Conservation (phyloP, 495 filamentous ascomycete species). For the Annulohypoxylon moriforme region DNA sequence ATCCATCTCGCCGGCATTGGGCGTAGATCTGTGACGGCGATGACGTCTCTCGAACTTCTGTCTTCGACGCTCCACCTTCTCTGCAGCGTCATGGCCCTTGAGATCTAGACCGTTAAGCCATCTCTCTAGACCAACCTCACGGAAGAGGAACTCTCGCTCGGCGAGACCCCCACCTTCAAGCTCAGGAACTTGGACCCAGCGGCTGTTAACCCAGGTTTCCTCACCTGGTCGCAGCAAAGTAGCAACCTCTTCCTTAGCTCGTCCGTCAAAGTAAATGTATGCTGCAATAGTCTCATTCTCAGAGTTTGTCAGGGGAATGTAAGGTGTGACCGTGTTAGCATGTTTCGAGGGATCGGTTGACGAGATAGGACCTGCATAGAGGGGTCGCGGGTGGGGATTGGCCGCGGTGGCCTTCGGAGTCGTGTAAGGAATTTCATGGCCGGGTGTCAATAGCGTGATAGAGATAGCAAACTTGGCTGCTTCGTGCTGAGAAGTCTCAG, state of each 20-base stretch:
- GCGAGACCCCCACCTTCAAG: slow-evolving; percentile 93
- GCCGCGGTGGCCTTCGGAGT: slow-evolving; percentile 77
- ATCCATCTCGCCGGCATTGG: slow-evolving; percentile 62
- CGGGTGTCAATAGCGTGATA: slow-evolving; percentile 92
- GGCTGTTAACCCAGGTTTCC: slow-evolving; percentile 98
- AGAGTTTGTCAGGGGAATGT: slow-evolving; percentile 86
- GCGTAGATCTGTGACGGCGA: slow-evolving; percentile 68
- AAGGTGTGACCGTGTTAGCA: slow-evolving; percentile 77
- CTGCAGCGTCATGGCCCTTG: slow-evolving; percentile 84
- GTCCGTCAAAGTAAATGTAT: slow-evolving; percentile 98
- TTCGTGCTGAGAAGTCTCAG: slow-evolving; percentile 78
- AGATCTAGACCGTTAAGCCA: slow-evolving; percentile 96
- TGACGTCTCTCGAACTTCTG: slow-evolving; percentile 90
- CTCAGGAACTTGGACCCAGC: slow-evolving; percentile 94
- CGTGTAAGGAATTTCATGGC: slow-evolving; percentile 89
- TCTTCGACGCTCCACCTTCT: slow-evolving; percentile 86
- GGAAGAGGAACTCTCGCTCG: slow-evolving; percentile 96
- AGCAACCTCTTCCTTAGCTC: slow-evolving; percentile 95
- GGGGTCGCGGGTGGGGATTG: slow-evolving; percentile 79
- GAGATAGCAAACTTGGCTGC: slow-evolving; percentile 95
- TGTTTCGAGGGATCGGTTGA: slow-evolving; percentile 55
- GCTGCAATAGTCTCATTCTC: slow-evolving; percentile 97
- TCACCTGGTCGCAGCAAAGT: slow-evolving; percentile 92
- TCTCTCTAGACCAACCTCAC: slow-evolving; percentile 93
- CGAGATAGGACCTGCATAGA: slow-evolving; percentile 78